phyloP scores from a whole-genome alignment of 176 grass and related monocot species.

The bread wheat (Triticum aestivum) region IWGSC_CS_RefSeq_v2.1 NC_057797.1:44025318-44025817 shows the following conservation, averaged over 20 bases:
- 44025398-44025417: neutral
- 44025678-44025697: neutral
- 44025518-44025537: neutral
- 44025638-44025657: neutral
- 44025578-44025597: constrained; percentile 1
- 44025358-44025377: neutral
- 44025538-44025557: neutral
- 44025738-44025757: neutral
- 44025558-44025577: neutral
- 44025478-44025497: neutral
- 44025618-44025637: neutral
- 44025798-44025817: neutral
- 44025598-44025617: constrained; percentile 8
- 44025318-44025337: too few relatives aligned
- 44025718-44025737: neutral
- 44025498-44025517: neutral
- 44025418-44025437: neutral
- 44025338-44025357: too few relatives aligned
- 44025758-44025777: neutral
- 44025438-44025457: neutral
- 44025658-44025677: neutral
- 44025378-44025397: neutral
- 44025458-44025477: neutral
- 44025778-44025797: neutral
- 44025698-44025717: neutral